Evolutionary conservation across 78 protist species (phyloP).

Genomic region (Dictyostelium capitatum): DNA sequence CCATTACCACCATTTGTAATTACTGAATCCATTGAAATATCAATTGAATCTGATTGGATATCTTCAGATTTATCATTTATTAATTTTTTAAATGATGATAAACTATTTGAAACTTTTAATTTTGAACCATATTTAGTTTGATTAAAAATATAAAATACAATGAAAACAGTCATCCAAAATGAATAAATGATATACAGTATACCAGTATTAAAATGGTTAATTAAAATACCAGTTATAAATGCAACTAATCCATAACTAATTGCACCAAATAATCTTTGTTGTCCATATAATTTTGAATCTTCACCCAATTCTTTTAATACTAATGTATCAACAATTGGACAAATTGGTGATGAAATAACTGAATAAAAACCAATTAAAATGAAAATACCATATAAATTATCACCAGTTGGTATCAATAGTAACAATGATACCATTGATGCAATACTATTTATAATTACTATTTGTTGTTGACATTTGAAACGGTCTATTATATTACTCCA

Average conservation of each 20-base stretch:
- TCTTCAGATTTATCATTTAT: not conserved
- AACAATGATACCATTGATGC: not conserved
- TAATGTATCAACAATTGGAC: slow-evolving; percentile 8
- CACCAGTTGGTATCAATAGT: not conserved
- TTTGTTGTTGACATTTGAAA: not conserved
- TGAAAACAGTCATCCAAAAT: not conserved
- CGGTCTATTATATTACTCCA: not conserved
- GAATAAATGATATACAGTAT: not conserved
- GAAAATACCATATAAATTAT: not conserved
- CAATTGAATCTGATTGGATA: too few relatives aligned
- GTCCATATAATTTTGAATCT: slow-evolving; percentile 13
- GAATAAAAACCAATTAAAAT: not conserved
- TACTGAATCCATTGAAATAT: too few relatives aligned
- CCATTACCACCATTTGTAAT: not conserved
- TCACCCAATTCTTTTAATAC: slow-evolving; percentile 1
- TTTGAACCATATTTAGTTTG: not conserved
- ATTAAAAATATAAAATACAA: not conserved
- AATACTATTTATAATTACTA: not conserved
- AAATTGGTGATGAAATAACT: slow-evolving; percentile 2
- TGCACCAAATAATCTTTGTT: slow-evolving; percentile 42
- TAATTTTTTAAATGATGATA: not conserved
- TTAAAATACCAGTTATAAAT: not conserved
- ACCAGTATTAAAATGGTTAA: not conserved
- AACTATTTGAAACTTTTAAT: not conserved
- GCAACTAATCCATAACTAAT: slow-evolving; percentile 2